These are phyloP conservation scores for Aspergillus indologenus DNA, from an alignment of 495 filamentous ascomycete species.

Conservation along the genomic window DNA sequence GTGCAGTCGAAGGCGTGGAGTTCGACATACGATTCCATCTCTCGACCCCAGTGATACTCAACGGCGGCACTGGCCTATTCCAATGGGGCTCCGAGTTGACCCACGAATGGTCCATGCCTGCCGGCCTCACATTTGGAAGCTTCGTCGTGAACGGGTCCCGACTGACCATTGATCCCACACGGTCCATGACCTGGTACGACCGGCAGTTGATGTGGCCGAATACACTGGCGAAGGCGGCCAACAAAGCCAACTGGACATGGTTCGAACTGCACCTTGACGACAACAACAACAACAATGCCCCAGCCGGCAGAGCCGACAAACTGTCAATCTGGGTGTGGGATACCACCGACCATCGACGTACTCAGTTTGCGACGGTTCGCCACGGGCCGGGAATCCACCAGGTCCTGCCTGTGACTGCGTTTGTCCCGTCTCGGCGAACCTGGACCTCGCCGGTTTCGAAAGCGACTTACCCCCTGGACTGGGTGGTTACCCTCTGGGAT, in stretches of 20 bases:
- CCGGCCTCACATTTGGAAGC: neutral
- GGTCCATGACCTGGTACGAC: constrained; percentile 10
- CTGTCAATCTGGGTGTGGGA: constrained; percentile 9
- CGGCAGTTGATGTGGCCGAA: neutral
- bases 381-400: neutral
- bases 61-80: constrained; percentile 3
- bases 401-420: neutral
- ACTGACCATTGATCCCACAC: neutral
- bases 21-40: constrained; percentile 8
- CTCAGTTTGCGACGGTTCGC: constrained; percentile 3
- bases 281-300: too few relatives aligned
- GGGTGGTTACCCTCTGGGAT: neutral
- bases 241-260: constrained; percentile 10
- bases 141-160: neutral
- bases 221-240: neutral
- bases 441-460: neutral
- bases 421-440: neutral
- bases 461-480: neutral
- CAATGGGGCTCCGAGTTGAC: neutral
- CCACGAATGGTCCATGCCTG: constrained; percentile 11
- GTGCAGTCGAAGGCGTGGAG: neutral
- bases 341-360: neutral
- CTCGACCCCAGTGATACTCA: constrained; percentile 7
- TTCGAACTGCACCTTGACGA: constrained; percentile 6
- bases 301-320: neutral